Evolutionary conservation across 441 rosid species (phyloP).

Genomic region (Bocquillonia castaneifolia): DNA sequence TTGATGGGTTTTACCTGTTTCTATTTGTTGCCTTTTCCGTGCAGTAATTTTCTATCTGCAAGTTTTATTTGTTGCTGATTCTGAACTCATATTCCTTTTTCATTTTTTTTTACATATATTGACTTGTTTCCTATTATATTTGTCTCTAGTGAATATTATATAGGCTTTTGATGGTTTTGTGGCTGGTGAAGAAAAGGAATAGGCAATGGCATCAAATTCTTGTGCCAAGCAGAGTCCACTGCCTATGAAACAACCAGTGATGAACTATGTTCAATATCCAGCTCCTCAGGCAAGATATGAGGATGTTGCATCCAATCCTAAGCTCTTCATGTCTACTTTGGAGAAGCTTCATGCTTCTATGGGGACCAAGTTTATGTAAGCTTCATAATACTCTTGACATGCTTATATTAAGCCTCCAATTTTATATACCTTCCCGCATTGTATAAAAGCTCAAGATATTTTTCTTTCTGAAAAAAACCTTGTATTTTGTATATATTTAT

Average conservation of each 20-base stretch:
- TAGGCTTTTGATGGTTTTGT: conserved; percentile 36
- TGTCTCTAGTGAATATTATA: conserved; percentile 17
- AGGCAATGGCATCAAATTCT: conserved; percentile 75
- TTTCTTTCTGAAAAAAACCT: no score
- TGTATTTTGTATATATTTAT: no score
- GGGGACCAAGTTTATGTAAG: conserved; percentile 91
- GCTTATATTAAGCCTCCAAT: background rate
- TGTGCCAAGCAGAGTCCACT: conserved; percentile 51
- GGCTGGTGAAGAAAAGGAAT: conserved; percentile 29
- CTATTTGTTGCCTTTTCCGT: conserved; percentile 14
- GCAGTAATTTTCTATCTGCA: conserved; percentile 20
- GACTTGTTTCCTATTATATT: background rate
- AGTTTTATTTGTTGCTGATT: conserved; percentile 23
- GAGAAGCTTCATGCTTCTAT: conserved; percentile 74
- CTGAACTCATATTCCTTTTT: background rate
- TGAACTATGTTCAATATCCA: conserved; percentile 41
- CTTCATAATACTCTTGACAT: background rate
- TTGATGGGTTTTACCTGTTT: conserved; percentile 18
- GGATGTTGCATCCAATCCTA: conserved; percentile 50
- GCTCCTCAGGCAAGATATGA: conserved; percentile 64
- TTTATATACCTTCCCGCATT: background rate
- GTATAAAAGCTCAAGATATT: no score
- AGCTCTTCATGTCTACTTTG: conserved; percentile 60
- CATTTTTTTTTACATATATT: background rate
- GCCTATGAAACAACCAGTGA: conserved; percentile 43